Base-by-base conservation (phyloP, 129 eudicot genomes). In the Chrysanthemum seticuspe region DNA sequence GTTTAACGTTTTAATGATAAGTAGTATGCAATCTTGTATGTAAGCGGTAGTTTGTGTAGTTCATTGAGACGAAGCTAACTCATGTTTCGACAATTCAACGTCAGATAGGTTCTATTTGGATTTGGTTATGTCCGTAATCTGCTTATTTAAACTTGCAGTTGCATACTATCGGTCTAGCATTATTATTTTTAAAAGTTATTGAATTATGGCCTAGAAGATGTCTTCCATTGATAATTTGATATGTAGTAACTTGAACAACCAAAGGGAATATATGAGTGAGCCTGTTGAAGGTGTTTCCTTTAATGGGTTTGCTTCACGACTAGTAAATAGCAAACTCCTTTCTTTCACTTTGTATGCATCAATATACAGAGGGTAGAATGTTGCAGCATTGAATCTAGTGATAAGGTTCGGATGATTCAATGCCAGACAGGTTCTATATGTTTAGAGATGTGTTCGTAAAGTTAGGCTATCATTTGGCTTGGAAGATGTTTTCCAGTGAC, bases 1-100 rank as follows among this genome's bases (percentile, higher is more conserved):
- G 72, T 71, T 72, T 76, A 79, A 67, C 82, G 58, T 79, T 57
- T 60, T 62, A 70, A 16, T 67, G 68, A 76, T 76, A 76, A 65
- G 74, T 62, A 61, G 82, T 76, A 56, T 57, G 65, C 23, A 50
- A 71, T 65, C 65, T 1, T 53, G 54, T 71, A 62, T 65, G 77
- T 65, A 60, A 71, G 19, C 63, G 74, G 31, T 76, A 40, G 63
- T 67, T 81, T 49, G 48, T 71, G 81, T 76, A 80, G 79, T 76
- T 64, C 6, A 76, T 36, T 49, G 59, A 70, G 69, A 15, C 49
- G 10, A 49, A 73, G 57, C 77, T 78, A 71, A 71, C 72, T 74
- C 19, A 18, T 58, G 70, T 18, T 54, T 49, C 21, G 58, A 25
- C 2, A 81, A 21, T 15, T 82, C 14, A n/a, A 65, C 54, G 51